A percentile compares a stretch with the other conserved stretches of the same genome.
phyloP scores from a whole-genome alignment of 305 asterid genomes.

The Rubia peregrina region DNA sequence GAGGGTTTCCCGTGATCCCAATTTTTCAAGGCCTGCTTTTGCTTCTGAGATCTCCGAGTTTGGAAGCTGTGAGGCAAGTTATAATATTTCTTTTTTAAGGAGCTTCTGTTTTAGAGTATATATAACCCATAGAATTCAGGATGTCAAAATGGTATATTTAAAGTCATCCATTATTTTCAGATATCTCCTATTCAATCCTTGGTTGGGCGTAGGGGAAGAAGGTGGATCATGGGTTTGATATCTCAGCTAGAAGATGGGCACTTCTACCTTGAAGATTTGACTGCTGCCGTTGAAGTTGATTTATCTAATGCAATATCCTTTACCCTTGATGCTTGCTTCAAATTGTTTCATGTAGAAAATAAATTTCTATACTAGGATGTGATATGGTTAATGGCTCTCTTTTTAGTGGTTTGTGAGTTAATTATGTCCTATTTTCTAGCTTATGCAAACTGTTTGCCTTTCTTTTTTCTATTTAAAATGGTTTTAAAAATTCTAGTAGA shows the following conservation, averaged over 20 bases:
- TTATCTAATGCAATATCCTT: slow-evolving; percentile 95
- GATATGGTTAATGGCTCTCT: slow-evolving; percentile 2
- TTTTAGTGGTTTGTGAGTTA: background rate
- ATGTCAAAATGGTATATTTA: background rate
- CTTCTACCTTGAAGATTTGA: slow-evolving; percentile 93
- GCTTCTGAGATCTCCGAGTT: slow-evolving; percentile 52
- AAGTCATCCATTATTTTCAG: slow-evolving; percentile 33
- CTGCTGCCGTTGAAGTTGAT: slow-evolving; percentile 86
- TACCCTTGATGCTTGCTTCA: slow-evolving; percentile 5
- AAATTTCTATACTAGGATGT: background rate
- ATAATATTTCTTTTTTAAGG: background rate
- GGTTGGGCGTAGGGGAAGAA: slow-evolving; percentile 77
- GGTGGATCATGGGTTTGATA: slow-evolving; percentile 94
- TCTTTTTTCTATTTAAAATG: background rate
- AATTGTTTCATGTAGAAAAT: background rate
- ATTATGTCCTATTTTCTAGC: background rate
- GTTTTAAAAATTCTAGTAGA: background rate
- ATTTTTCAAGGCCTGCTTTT: slow-evolving; percentile 66
- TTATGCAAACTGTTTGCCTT: background rate
- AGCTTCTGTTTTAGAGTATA: background rate
- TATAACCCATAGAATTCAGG: background rate
- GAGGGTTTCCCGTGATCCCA: slow-evolving; percentile 81
- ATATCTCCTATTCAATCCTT: slow-evolving; percentile 85
- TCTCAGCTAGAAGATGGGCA: slow-evolving; percentile 98
- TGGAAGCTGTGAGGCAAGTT: slow-evolving; percentile 72